Percentiles rank a stretch among this genome's conserved stretches.
phyloP scores from a whole-genome alignment of 768 basidiomycete species.

The Tricholoma sp. region DNA sequence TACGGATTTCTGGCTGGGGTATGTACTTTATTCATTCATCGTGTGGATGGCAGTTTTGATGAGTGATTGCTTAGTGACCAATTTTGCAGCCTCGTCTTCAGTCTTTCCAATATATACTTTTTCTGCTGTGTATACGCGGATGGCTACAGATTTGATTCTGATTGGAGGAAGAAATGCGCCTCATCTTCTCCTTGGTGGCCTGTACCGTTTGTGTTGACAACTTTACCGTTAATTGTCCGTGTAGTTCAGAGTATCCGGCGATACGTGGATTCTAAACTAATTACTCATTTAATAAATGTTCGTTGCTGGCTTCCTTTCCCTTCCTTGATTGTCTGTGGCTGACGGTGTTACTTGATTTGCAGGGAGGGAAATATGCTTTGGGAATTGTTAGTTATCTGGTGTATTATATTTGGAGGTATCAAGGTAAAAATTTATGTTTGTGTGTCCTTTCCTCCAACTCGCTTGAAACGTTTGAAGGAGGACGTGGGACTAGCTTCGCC shows the following conservation, averaged over 20 bases:
- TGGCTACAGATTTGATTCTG: conserved; percentile 36
- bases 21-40: conserved; percentile 15
- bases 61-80: conserved; percentile 54
- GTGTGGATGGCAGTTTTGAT: background rate
- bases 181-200: conserved; percentile 51
- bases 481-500: no score
- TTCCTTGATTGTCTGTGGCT: background rate
- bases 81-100: conserved; percentile 74
- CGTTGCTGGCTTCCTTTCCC: conserved; percentile 5
- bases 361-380: conserved; percentile 82
- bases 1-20: conserved; percentile 89
- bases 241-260: conserved; percentile 84
- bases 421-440: conserved; percentile 36
- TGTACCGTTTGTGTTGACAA: conserved; percentile 49
- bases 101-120: conserved; percentile 67
- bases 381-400: conserved; percentile 61
- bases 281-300: conserved; percentile 86
- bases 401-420: conserved; percentile 76
- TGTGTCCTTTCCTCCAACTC: no score
- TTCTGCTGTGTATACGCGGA: conserved; percentile 68
- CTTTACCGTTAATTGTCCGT: conserved; percentile 71
- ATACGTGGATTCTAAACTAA: conserved; percentile 69
- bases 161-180: conserved; percentile 43
- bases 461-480: no score
- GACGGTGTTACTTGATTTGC: background rate